A percentile compares a stretch with the other conserved stretches of the same genome.
phyloP scores from a whole-genome alignment of 345 rosid species.

The Aethionema arabicum region DNA sequence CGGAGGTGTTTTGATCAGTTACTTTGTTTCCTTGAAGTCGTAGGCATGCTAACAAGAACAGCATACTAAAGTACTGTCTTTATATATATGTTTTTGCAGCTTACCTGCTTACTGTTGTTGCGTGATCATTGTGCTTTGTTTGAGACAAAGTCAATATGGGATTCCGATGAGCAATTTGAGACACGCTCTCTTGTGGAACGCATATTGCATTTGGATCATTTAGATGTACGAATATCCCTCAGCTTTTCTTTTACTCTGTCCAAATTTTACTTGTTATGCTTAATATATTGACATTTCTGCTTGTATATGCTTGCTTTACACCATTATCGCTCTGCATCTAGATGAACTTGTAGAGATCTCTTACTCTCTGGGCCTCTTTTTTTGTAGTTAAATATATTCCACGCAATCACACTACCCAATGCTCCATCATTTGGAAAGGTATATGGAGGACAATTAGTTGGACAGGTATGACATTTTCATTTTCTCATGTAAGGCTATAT shows the following conservation, averaged over 20 bases:
- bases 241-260: background rate
- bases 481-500: conserved; percentile 14
- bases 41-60: background rate
- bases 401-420: conserved; percentile 72
- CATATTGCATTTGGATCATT: conserved; percentile 71
- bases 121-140: conserved; percentile 59
- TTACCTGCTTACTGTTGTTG: conserved; percentile 72
- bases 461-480: conserved; percentile 55
- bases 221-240: conserved; percentile 54
- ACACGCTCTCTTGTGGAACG: conserved; percentile 56
- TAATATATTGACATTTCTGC: background rate
- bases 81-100: conserved; percentile 41
- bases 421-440: conserved; percentile 89
- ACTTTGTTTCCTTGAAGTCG: conserved; percentile 18
- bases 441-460: conserved; percentile 88
- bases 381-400: conserved; percentile 77
- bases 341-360: background rate
- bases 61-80: conserved; percentile 14
- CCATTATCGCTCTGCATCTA: background rate
- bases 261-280: background rate
- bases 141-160: conserved; percentile 59
- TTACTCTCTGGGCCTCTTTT: conserved; percentile 7
- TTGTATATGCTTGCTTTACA: background rate
- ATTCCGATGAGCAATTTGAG: conserved; percentile 52
- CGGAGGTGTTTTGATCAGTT: conserved; percentile 47